phyloP scores from a whole-genome alignment of 495 filamentous ascomycete genomes.

The Massariosphaeria phaeospora region DNA sequence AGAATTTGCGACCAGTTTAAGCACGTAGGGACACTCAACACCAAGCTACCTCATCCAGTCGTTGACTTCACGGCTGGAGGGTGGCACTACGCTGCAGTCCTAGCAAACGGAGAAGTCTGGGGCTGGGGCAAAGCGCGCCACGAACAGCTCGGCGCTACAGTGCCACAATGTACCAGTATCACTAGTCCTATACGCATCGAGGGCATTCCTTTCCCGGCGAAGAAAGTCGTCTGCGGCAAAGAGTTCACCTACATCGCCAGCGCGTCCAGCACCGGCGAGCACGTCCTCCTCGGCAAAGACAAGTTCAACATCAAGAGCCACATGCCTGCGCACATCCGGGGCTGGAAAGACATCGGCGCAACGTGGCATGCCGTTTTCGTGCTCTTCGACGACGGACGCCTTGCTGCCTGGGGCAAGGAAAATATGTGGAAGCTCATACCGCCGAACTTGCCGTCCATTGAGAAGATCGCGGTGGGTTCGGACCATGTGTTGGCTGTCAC shows the following conservation, averaged over 20 bases:
- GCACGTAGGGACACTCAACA: background rate
- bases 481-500: conserved; percentile 75
- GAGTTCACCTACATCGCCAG: conserved; percentile 75
- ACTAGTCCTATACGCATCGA: conserved; percentile 59
- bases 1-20: background rate
- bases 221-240: conserved; percentile 65
- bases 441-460: conserved; percentile 46
- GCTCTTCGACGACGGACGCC: conserved; percentile 49
- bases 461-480: conserved; percentile 69
- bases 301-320: conserved; percentile 58
- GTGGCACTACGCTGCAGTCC: conserved; percentile 66
- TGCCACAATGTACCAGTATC: conserved; percentile 41
- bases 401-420: conserved; percentile 70
- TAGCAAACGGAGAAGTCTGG: conserved; percentile 70
- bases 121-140: conserved; percentile 86
- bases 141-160: conserved; percentile 63
- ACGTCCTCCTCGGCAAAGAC: conserved; percentile 62
- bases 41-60: conserved; percentile 40
- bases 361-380: conserved; percentile 82
- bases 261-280: conserved; percentile 47
- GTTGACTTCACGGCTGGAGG: conserved; percentile 63
- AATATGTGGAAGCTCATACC: conserved; percentile 80
- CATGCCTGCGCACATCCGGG: conserved; percentile 32
- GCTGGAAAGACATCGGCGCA: conserved; percentile 60
- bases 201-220: conserved; percentile 51